Base-by-base conservation (phyloP, 345 rosid species). In the Nasturtium officinale region DNA sequence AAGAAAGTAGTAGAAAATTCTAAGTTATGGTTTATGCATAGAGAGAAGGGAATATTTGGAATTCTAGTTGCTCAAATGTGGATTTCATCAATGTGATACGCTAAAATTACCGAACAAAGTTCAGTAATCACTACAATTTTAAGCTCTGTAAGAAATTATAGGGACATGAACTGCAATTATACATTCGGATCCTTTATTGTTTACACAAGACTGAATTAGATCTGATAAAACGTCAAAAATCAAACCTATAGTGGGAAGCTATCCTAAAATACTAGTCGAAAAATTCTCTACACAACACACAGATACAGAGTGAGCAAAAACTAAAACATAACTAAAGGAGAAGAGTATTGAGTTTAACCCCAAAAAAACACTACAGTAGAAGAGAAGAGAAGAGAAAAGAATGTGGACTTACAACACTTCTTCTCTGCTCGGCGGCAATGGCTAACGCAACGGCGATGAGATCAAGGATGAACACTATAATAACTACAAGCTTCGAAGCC, bases 361-460 rank as follows among this genome's bases (percentile, higher is more conserved):
- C 25, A 23, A 23, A 23, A 23, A 23, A 1, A 23, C 1, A 23
- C 1, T 23, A 23, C 1, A 23, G 2, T 23, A 23, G 2, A 23
- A 5, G 11, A 25, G 47, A 43, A 7, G 56, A 40, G 38, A 26
- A 28, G 35, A 47, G 4, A 35, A 35, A 13, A 35, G 40, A 46
- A 57, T 12, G 29, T 26, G 56, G 42, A 79, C 96, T 89, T 53
- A 94, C 99, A 55, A 87, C 88, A 83, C 92, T 94, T 84, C 97
- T 85, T 72, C 97, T 88, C 80, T 89, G 99, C 83, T 94, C 99
- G 61, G 97, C 97, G 42, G 95, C 99, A 54, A 89, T 85, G 69
- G 97, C 97, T 63, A 94, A 80, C n/a, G 89, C 90, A 51, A 94
- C 90, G 66, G 99, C 99, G 79, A 94, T 81, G 82, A 94, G 86